phyloP scores from a whole-genome alignment of 169 alveolate species.

The Besnoitia besnoiti region DNA sequence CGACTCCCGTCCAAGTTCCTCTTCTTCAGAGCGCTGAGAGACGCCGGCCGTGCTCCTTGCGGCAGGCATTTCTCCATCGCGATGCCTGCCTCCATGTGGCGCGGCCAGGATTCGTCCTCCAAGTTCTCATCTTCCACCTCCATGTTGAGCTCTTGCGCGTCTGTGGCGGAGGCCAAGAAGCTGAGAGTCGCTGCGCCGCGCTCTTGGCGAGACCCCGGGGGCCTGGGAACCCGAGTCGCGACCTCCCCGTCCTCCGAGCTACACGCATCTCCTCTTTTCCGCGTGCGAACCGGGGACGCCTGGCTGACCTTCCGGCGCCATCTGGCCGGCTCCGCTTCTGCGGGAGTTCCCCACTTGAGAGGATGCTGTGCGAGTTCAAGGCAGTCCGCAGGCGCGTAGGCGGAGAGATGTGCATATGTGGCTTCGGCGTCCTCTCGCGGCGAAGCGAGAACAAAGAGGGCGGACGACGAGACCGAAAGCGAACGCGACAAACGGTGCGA shows the following conservation, averaged over 20 bases:
- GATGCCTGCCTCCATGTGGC: not conserved
- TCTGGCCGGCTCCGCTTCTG: not conserved
- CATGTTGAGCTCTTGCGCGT: not conserved
- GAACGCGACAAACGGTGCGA: not conserved
- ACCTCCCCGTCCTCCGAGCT: not conserved
- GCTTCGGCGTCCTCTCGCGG: not conserved
- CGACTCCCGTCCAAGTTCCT: not conserved
- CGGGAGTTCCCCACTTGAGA: not conserved
- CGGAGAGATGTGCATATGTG: not conserved
- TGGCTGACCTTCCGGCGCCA: not conserved
- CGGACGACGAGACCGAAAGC: not conserved
- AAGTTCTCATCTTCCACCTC: not conserved
- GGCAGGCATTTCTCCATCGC: not conserved
- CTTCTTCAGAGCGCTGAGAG: no score
- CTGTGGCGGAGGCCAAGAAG: not conserved
- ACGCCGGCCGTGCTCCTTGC: no score
- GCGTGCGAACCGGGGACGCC: no score
- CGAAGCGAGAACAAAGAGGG: not conserved
- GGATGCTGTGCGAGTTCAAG: not conserved
- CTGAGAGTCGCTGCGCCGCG: no score
- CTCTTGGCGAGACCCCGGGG: no score
- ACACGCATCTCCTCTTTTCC: not conserved
- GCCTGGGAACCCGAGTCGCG: not conserved
- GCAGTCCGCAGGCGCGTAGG: constrained; percentile 6
- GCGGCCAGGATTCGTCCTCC: not conserved